A percentile compares a stretch with the other conserved stretches of the same genome.
These are phyloP conservation scores for Paecilomyces sp. DNA, from an alignment of 2,329 filamentous ascomycete species.

Conservation along the genomic window DNA sequence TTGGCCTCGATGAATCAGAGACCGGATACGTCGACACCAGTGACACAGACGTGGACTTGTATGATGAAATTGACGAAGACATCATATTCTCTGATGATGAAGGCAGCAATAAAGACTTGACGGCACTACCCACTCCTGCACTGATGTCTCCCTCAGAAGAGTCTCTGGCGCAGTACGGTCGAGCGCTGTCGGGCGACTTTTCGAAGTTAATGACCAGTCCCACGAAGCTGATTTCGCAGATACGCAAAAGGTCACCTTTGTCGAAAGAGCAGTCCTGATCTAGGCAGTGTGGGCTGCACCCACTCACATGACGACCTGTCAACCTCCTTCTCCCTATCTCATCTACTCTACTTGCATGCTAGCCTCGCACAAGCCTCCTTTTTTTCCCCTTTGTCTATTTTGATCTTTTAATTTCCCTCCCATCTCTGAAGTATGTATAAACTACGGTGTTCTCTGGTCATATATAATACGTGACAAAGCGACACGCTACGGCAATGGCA, in stretches of 20 bases:
- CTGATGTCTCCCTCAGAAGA: neutral
- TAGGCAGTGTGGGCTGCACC: neutral
- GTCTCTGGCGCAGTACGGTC: neutral
- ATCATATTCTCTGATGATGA: conserved; percentile 1
- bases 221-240: neutral
- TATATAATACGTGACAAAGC: no score
- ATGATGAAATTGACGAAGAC: conserved; percentile 2
- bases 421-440: no score
- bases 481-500: no score
- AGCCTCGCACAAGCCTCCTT: no score
- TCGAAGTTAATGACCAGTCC: neutral
- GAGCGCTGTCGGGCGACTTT: neutral
- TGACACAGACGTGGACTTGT: conserved; percentile 10
- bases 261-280: neutral
- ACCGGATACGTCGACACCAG: conserved; percentile 6
- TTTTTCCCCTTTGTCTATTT: no score
- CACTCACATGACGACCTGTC: neutral
- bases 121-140: neutral
- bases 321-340: no score
- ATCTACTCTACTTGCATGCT: no score
- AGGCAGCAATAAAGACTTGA: neutral
- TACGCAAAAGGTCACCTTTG: neutral
- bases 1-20: conserved; percentile 5
- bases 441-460: no score
- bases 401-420: no score